Percentiles rank a stretch among this genome's conserved stretches.
phyloP scores from a whole-genome alignment of 2,329 filamentous ascomycete species.

The Dothidotthia symphoricarpi region DNA sequence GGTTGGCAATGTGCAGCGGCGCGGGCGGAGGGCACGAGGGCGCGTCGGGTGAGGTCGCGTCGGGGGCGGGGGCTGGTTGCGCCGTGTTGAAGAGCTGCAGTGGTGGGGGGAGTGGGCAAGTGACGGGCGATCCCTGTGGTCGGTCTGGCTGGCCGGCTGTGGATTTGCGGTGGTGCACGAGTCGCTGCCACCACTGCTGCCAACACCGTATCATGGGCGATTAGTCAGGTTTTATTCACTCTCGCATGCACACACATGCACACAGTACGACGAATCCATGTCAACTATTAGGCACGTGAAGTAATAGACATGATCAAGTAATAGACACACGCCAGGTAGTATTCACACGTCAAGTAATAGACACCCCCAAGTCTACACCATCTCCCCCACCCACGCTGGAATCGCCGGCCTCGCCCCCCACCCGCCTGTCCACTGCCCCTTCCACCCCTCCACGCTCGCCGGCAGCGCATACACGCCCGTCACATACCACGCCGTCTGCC shows the following conservation, averaged over 20 bases:
- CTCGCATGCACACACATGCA: no score
- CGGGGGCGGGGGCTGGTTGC: constrained; percentile 20
- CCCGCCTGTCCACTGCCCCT: constrained; percentile 41
- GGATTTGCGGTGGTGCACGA: no score
- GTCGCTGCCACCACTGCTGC: no score
- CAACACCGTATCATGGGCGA: no score
- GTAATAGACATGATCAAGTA: no score
- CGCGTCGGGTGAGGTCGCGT: constrained; percentile 5
- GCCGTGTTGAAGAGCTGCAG: constrained; percentile 20
- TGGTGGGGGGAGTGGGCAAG: not conserved
- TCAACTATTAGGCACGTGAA: no score
- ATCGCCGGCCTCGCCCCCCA: constrained; percentile 61
- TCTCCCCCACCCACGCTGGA: constrained; percentile 58
- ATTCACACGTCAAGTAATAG: no score
- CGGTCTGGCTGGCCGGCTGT: no score
- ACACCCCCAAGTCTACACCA: not conserved
- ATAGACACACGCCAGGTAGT: no score
- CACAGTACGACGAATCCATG: no score
- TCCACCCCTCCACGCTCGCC: constrained; percentile 52
- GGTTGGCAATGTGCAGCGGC: constrained; percentile 44
- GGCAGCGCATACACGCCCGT: constrained; percentile 71
- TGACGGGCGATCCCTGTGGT: no score
- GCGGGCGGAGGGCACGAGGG: constrained; percentile 14
- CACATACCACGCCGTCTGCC: constrained; percentile 64
- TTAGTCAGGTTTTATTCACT: no score